phyloP scores from a whole-genome alignment of 208 protist species.

The Crithidia thermophila region DNA sequence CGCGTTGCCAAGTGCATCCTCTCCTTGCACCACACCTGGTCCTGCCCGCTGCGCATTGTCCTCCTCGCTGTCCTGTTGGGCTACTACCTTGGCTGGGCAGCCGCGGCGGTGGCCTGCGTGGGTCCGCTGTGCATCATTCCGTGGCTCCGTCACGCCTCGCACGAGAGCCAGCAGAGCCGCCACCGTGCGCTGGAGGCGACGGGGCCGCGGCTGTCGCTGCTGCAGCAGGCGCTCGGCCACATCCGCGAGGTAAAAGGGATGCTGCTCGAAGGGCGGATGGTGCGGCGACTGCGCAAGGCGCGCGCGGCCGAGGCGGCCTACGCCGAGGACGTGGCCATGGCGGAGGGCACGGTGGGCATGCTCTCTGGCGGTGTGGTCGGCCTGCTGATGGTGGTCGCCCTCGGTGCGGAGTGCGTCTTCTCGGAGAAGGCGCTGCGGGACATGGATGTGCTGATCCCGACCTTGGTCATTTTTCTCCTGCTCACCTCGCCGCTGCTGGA shows the following conservation, averaged over 20 bases:
- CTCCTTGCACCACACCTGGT: slow-evolving; percentile 64
- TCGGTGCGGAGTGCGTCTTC: slow-evolving; percentile 25
- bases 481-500: slow-evolving; percentile 54
- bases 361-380: slow-evolving; percentile 30
- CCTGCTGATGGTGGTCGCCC: slow-evolving; percentile 33
- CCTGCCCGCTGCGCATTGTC: slow-evolving; percentile 42
- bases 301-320: slow-evolving; percentile 28
- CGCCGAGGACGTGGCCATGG: slow-evolving; percentile 38
- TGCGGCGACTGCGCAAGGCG: slow-evolving; percentile 34
- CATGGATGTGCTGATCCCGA: slow-evolving; percentile 36
- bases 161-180: slow-evolving; percentile 35
- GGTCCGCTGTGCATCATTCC: slow-evolving; percentile 38
- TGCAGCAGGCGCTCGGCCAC: slow-evolving; percentile 38
- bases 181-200: slow-evolving; percentile 19
- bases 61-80: slow-evolving; percentile 39
- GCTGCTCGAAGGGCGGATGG: slow-evolving; percentile 44
- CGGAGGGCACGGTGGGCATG: slow-evolving; percentile 33
- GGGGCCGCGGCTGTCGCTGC: slow-evolving; percentile 39
- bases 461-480: slow-evolving; percentile 44
- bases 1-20: slow-evolving; percentile 42
- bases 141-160: slow-evolving; percentile 27
- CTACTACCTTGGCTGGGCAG: slow-evolving; percentile 41
- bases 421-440: slow-evolving; percentile 7
- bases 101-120: slow-evolving; percentile 38
- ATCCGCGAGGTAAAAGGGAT: slow-evolving; percentile 68